Evolutionary conservation across 1,284 basidiomycete species (phyloP).

Genomic region (Cryptococcus deneoformans): DNA sequence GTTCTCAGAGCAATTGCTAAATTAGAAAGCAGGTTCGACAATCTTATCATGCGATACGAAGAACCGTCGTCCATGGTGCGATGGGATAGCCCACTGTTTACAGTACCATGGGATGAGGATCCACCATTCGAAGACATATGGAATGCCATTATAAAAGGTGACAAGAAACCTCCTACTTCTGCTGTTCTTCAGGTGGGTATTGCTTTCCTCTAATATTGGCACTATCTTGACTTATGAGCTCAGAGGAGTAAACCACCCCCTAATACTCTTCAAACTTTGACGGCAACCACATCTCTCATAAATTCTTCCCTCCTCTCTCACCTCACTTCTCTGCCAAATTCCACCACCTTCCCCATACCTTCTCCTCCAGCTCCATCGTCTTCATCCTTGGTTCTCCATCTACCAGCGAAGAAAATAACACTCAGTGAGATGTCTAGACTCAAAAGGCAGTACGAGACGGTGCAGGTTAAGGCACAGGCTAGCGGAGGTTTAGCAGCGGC

Average conservation of each 20-base stretch:
- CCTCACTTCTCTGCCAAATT: conserved; percentile 54
- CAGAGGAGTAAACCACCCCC: conserved; percentile 74
- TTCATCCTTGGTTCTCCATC: conserved; percentile 6
- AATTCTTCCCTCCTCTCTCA: conserved; percentile 64
- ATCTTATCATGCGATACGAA: conserved; percentile 84
- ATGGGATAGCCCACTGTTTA: conserved; percentile 95
- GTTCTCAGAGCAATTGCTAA: background rate
- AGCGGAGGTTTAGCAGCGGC: conserved; percentile 78
- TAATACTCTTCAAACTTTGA: conserved; percentile 74
- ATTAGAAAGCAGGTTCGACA: conserved; percentile 65
- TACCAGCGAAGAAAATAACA: conserved; percentile 60
- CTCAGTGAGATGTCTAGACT: conserved; percentile 79
- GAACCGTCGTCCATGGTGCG: conserved; percentile 95
- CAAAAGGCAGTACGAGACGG: conserved; percentile 81
- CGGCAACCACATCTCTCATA: conserved; percentile 64
- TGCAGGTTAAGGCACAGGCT: conserved; percentile 83
- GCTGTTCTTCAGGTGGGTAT: conserved; percentile 71
- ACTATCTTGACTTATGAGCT: background rate
- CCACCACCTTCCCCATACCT: conserved; percentile 57
- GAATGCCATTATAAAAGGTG: conserved; percentile 73
- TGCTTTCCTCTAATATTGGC: background rate
- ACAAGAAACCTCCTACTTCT: conserved; percentile 79
- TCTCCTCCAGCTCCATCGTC: conserved; percentile 52
- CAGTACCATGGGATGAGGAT: conserved; percentile 66
- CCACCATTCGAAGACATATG: conserved; percentile 73